Conservation (phyloP, 768 basidiomycete genomes). For the Mycena kentingensis region DNA sequence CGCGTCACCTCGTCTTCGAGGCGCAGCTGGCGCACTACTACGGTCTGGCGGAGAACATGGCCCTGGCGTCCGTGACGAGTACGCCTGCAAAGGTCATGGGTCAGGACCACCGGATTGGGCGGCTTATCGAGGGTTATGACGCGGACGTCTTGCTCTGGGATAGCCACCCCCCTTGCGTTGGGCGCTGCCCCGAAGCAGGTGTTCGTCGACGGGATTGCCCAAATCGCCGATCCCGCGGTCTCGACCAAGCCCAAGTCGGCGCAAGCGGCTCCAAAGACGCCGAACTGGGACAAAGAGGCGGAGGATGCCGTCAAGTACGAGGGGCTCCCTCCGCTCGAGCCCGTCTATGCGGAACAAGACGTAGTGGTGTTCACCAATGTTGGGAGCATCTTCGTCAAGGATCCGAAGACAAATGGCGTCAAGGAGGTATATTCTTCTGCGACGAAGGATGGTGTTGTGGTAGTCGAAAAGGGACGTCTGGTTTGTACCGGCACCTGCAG, state of each 20-base stretch:
- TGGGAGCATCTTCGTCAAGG: slow-evolving; percentile 34
- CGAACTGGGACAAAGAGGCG: slow-evolving; percentile 73
- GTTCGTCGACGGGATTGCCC: slow-evolving; percentile 87
- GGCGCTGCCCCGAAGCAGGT: slow-evolving; percentile 86
- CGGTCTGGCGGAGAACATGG: slow-evolving; percentile 57
- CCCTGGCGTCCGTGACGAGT: slow-evolving; percentile 65
- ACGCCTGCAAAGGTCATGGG: slow-evolving; percentile 15
- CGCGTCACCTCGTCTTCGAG: slow-evolving; percentile 68
- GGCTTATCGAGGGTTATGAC: slow-evolving; percentile 56
- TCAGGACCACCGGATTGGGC: slow-evolving; percentile 11
- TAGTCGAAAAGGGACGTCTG: not conserved
- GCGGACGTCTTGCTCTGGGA: slow-evolving; percentile 73
- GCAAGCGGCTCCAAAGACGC: slow-evolving; percentile 55
- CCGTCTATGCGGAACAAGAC: slow-evolving; percentile 39
- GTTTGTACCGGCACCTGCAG: not conserved
- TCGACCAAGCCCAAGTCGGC: slow-evolving; percentile 51
- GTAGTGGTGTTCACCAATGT: slow-evolving; percentile 60
- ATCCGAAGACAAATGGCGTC: slow-evolving; percentile 5
- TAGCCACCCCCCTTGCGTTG: slow-evolving; percentile 77
- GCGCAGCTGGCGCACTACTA: slow-evolving; percentile 71
- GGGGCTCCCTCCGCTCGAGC: slow-evolving; percentile 72
- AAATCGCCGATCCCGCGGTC: slow-evolving; percentile 52
- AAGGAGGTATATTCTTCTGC: not conserved
- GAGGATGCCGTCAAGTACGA: slow-evolving; percentile 61
- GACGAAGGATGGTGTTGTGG: not conserved